These are phyloP conservation scores for Botryotinia globosa DNA, from an alignment of 2,329 filamentous ascomycete genomes.

Conservation along the genomic window DNA sequence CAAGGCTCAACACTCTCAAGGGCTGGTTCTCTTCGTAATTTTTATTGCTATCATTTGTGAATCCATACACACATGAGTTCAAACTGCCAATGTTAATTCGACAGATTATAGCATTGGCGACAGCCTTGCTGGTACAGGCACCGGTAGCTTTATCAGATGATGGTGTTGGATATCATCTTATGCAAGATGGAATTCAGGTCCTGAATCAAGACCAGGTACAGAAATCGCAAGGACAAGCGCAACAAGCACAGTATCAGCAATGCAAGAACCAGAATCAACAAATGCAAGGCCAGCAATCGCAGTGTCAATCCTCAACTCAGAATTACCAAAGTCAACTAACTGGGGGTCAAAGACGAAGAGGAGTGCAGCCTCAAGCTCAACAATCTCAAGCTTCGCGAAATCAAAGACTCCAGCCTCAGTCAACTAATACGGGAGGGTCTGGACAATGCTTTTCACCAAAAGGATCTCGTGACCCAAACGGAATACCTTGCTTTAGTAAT, in stretches of 20 bases:
- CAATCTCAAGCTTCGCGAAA: not conserved
- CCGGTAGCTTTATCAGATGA: not conserved
- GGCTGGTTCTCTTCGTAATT: slow-evolving; percentile 12
- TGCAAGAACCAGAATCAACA: not conserved
- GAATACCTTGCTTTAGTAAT: slow-evolving; percentile 24
- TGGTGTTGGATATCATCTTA: not conserved
- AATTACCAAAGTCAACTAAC: not conserved
- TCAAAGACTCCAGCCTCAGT: not conserved
- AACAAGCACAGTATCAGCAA: not conserved
- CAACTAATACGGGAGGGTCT: not conserved
- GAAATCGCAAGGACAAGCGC: not conserved
- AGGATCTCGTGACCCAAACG: slow-evolving; percentile 18
- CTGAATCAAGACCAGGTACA: not conserved
- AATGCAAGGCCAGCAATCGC: not conserved
- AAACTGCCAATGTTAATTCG: slow-evolving; percentile 11
- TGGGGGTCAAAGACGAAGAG: not conserved
- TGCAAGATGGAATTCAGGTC: not conserved
- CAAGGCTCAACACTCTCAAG: not conserved
- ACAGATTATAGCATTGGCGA: slow-evolving; percentile 16
- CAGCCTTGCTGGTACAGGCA: slow-evolving; percentile 18
- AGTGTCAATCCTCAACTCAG: not conserved
- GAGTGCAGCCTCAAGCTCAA: not conserved
- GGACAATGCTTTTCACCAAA: slow-evolving; percentile 23
- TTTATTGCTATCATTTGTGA: not conserved
- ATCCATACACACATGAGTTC: slow-evolving; percentile 8